Evolutionary conservation across 108 stramenopile species (phyloP).

Genomic region (Skeletonema costatum): DNA sequence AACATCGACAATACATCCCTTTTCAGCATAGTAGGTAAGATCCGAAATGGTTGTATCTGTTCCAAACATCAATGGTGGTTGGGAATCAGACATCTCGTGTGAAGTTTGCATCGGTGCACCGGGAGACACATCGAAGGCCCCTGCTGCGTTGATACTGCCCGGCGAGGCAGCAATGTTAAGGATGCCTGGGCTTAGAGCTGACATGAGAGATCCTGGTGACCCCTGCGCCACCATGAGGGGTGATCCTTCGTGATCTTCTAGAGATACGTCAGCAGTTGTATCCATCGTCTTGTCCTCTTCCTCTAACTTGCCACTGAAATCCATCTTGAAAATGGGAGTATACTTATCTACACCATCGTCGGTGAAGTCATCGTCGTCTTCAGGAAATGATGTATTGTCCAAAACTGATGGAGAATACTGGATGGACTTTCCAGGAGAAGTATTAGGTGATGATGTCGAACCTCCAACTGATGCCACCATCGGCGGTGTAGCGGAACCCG

Average conservation of each 20-base stretch:
- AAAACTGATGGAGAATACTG: constrained; percentile 43
- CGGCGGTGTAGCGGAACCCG: not conserved
- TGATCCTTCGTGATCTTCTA: constrained; percentile 2
- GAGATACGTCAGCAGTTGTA: constrained; percentile 13
- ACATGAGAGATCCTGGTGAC: constrained; percentile 31
- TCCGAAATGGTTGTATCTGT: constrained; percentile 80
- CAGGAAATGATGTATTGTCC: constrained; percentile 48
- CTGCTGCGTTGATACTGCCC: not conserved
- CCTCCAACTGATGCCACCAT: constrained; percentile 3
- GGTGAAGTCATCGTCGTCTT: constrained; percentile 44
- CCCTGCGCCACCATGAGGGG: constrained; percentile 34
- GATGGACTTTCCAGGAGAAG: constrained; percentile 13
- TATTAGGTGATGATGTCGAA: constrained; percentile 5
- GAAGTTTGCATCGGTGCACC: constrained; percentile 9
- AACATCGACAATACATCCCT: constrained; percentile 82
- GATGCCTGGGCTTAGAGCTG: constrained; percentile 1
- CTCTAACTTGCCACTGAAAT: constrained; percentile 25
- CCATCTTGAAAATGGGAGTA: constrained; percentile 33
- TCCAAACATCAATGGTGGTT: constrained; percentile 67
- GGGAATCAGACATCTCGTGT: constrained; percentile 31
- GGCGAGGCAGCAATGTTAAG: not conserved
- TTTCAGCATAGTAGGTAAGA: constrained; percentile 86
- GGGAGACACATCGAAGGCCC: constrained; percentile 48
- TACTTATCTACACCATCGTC: constrained; percentile 39
- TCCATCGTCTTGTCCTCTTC: constrained; percentile 19